Conservation (phyloP, 2,329 filamentous ascomycete genomes). For the Cercospora beticola region DNA sequence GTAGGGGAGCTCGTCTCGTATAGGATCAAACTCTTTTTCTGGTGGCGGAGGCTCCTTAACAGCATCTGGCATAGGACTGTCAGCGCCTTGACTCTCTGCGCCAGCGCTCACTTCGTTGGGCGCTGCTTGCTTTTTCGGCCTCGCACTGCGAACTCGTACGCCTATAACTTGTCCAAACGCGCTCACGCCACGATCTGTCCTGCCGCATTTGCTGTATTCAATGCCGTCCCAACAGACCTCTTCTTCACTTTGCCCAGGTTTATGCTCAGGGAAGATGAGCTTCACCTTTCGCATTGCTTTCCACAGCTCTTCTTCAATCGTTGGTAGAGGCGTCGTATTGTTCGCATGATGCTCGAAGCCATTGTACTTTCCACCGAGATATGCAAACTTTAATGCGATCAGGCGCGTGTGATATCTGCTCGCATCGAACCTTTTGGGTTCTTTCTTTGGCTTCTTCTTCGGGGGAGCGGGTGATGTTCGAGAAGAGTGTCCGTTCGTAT, state of each 20-base stretch:
- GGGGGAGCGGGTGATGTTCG: conserved; percentile 15
- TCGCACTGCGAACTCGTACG: conserved; percentile 75
- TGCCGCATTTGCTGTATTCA: conserved; percentile 92
- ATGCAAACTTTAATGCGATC: conserved; percentile 90
- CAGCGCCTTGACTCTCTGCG: conserved; percentile 18
- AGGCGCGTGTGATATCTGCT: conserved; percentile 78
- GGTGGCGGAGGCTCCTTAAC: conserved; percentile 17
- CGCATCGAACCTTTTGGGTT: conserved; percentile 63
- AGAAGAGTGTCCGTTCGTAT: conserved; percentile 17
- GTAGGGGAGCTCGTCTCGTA: conserved; percentile 82
- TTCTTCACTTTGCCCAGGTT: conserved; percentile 41
- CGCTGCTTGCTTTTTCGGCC: conserved; percentile 48
- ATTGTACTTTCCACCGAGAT: conserved; percentile 86
- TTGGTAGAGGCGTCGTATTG: conserved; percentile 67
- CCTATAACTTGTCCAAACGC: conserved; percentile 95
- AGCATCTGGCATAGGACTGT: conserved; percentile 21
- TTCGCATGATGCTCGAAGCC: conserved; percentile 84
- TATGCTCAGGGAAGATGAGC: conserved; percentile 69
- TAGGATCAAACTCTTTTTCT: conserved; percentile 56
- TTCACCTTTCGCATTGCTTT: conserved; percentile 80
- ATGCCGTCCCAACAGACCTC: conserved; percentile 75
- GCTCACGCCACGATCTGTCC: conserved; percentile 90
- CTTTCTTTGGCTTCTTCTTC: conserved; percentile 41
- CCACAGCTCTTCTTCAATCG: conserved; percentile 92
- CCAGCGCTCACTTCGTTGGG: conserved; percentile 15